Conservation (phyloP, 148 eudicot genomes). For the Agrostemma githago region DNA sequence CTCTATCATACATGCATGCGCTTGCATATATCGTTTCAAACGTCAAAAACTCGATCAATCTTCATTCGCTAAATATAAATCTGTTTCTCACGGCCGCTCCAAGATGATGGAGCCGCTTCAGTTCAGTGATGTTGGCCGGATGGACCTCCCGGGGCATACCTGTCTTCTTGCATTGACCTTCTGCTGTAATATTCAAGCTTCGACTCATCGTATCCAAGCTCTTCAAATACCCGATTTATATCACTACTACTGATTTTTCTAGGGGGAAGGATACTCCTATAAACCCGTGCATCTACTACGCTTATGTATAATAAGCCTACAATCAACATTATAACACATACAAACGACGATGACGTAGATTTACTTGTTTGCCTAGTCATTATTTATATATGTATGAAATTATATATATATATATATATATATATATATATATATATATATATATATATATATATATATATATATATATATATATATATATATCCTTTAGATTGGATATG, state of each 20-base stretch:
- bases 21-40: neutral
- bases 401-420: no score
- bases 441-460: no score
- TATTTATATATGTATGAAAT: neutral
- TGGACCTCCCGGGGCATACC: conserved; percentile 33
- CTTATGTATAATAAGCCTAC: neutral
- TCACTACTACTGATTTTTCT: neutral
- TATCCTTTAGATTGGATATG: no score
- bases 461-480: no score
- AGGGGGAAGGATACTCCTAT: conserved; percentile 1
- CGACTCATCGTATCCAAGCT: conserved; percentile 27
- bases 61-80: neutral
- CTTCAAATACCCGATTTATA: conserved; percentile 14
- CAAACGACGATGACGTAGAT: neutral
- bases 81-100: neutral
- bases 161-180: conserved; percentile 22
- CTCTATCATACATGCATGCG: neutral
- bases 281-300: conserved; percentile 22
- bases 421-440: no score
- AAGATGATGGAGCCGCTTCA: neutral
- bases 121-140: conserved; percentile 27
- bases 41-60: neutral
- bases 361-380: conserved; percentile 21
- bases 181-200: conserved; percentile 26
- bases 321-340: conserved; percentile 3